Base-by-base conservation (phyloP, 2,329 filamentous ascomycete species). In the Camptophora hylomeconis region DNA sequence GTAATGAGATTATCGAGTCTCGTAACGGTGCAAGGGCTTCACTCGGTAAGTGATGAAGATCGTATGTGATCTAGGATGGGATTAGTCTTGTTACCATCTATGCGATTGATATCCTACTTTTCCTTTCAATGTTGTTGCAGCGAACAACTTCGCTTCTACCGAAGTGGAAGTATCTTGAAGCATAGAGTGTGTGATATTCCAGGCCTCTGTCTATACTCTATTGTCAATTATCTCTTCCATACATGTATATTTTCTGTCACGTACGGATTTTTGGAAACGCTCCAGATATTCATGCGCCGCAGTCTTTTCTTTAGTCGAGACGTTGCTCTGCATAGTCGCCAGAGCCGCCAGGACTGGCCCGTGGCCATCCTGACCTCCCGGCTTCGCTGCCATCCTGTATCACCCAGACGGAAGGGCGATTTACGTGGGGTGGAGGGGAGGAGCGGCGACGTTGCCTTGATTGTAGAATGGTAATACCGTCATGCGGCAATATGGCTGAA, bases 251-350 rank as follows among this genome's bases (percentile, higher is more conserved):
- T 5, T 10, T 18, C 14, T n/a, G 11, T 31, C 16, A 35, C 78
- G 45, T 58, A 93, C 87, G 56, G 89, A 95, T 72, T 98, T 98
- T 69, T 98, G 89, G 59, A 95, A 98, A 46, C 74, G 76, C 59
- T 92, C 81, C 36, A 98, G 67, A 53, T 78, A 98, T 52, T 87
- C 75, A 52, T 94, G 86, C 36, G 83, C 86, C 56, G 84, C 79
- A 53, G 79, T 77, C 65, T 95, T 95, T 51, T 80, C 73, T 42
- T 78, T 69, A 49, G 79, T 72, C 50, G 87, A 75, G 44, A 75
- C 79, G 58, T 78, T 80, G 52, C 84, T 69, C 50, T 73, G 77
- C 86, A 98, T 93, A 40, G 86, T 89, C 51, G 76, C 72, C 58
- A 95, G 76, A 39, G 87, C 89, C 45, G 79, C 75, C 46, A 95